phyloP scores from a whole-genome alignment of 163 green algal genomes.

The Chloroidium sp. region DNA sequence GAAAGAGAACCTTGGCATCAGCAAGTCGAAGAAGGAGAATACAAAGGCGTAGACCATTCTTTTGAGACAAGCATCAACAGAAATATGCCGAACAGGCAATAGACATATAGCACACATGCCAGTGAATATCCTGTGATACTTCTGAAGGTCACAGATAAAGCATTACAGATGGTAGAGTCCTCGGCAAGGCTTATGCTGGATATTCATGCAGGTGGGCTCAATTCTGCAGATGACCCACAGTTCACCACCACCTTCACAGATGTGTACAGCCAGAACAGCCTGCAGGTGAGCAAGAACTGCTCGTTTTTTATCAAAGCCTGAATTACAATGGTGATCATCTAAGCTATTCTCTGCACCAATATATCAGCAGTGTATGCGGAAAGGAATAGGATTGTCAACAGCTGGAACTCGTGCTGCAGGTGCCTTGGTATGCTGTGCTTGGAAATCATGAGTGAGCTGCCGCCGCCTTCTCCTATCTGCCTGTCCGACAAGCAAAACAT shows the following conservation, averaged over 20 bases:
- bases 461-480: no score
- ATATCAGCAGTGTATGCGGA: no score
- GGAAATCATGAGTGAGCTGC: conserved; percentile 50
- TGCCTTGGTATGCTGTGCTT: conserved; percentile 52
- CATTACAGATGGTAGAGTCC: background rate
- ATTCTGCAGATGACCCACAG: conserved; percentile 20
- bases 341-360: no score
- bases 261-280: conserved; percentile 31
- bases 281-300: conserved; percentile 26
- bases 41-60: background rate
- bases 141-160: background rate
- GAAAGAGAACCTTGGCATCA: background rate
- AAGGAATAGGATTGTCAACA: no score
- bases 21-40: background rate
- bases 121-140: background rate
- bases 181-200: background rate
- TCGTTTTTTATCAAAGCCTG: background rate
- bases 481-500: no score
- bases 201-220: conserved; percentile 26
- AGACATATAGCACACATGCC: background rate
- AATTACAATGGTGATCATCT: no score
- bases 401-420: conserved; percentile 7
- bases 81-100: no score
- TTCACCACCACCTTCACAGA: conserved; percentile 35
- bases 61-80: background rate